Conservation (phyloP, 352 stramenopile genomes). For the Phytophthora europaea region DNA sequence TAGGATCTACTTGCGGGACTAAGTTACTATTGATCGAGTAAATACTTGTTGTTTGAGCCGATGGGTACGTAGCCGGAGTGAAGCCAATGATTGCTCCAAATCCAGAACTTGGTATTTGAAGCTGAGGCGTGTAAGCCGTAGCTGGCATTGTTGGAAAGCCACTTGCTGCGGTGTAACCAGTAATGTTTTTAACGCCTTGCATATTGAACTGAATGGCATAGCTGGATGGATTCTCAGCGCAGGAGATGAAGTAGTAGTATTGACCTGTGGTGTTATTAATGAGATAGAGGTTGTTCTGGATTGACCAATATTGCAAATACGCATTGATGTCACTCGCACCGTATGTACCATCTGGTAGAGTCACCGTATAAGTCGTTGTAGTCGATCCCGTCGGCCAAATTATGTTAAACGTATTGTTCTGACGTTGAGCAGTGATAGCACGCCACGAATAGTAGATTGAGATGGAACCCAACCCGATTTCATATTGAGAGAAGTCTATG, state of each 20-base stretch:
- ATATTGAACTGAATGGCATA: neutral
- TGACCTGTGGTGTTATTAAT: neutral
- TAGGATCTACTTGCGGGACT: constrained; percentile 23
- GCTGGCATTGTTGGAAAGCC: neutral
- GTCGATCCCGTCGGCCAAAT: neutral
- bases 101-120: neutral
- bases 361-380: neutral
- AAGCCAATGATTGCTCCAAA: constrained; percentile 26
- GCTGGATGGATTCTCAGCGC: neutral
- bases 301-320: neutral
- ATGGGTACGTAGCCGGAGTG: constrained; percentile 8
- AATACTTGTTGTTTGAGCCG: neutral
- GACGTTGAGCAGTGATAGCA: neutral
- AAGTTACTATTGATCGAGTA: constrained; percentile 30
- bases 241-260: neutral
- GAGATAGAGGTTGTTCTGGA: neutral
- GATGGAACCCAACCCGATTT: neutral
- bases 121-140: neutral
- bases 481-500: neutral
- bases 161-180: neutral
- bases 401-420: neutral
- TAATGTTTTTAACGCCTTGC: neutral
- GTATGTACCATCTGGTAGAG: neutral
- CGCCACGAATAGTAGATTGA: neutral
- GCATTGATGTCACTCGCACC: neutral